A percentile compares a stretch with the other conserved stretches of the same genome.
Evolutionary conservation across 2,329 filamentous ascomycete genomes (phyloP).

Genomic region (Scytalidium sp.): DNA sequence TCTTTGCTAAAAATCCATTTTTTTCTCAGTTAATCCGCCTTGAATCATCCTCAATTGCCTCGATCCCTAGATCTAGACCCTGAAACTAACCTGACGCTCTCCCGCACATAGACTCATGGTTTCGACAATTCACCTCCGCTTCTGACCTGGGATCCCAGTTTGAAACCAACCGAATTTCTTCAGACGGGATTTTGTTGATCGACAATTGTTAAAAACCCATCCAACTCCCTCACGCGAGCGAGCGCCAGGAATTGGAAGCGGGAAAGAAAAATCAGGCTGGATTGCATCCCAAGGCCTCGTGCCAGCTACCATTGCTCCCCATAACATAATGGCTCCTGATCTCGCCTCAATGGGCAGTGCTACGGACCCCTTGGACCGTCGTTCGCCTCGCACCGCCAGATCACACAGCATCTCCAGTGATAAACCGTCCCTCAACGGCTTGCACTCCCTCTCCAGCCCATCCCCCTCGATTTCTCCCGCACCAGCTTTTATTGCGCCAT

Average conservation of each 20-base stretch:
- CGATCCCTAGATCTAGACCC: too few relatives aligned
- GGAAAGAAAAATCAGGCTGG: background rate
- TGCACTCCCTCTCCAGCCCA: slow-evolving; percentile 60
- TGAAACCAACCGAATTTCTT: background rate
- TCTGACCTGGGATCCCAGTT: background rate
- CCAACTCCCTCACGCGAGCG: background rate
- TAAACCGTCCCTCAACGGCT: slow-evolving; percentile 57
- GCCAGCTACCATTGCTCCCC: slow-evolving; percentile 24
- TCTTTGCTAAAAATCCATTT: too few relatives aligned
- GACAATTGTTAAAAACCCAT: background rate
- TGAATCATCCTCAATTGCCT: too few relatives aligned
- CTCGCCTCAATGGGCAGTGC: slow-evolving; percentile 4
- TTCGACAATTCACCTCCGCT: background rate
- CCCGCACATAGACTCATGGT: background rate
- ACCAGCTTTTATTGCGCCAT: slow-evolving; percentile 82
- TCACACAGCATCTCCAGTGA: slow-evolving; percentile 68
- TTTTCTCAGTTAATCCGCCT: too few relatives aligned
- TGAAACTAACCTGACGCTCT: background rate
- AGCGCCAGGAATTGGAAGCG: background rate
- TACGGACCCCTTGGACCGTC: slow-evolving; percentile 3
- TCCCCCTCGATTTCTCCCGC: slow-evolving; percentile 69
- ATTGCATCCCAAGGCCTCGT: background rate
- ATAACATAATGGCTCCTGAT: slow-evolving; percentile 19
- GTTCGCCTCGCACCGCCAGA: slow-evolving; percentile 13
- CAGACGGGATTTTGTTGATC: background rate